Percentiles rank a stretch among this genome's conserved stretches.
phyloP scores from a whole-genome alignment of 2,329 filamentous ascomycete genomes.

The Verticillium dahliae region DNA sequence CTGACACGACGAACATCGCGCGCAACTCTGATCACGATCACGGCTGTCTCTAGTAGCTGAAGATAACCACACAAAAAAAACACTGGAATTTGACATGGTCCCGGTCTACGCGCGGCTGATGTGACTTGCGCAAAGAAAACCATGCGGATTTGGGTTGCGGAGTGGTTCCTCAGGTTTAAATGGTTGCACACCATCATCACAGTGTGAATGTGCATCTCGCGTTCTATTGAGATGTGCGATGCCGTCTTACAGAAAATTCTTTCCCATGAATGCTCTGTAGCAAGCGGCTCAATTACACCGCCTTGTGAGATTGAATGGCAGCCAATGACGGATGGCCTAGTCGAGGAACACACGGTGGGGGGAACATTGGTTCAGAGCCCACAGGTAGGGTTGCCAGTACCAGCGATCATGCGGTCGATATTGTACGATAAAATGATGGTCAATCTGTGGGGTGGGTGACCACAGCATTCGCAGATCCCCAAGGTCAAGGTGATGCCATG shows the following conservation, averaged over 20 bases:
- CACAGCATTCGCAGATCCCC: not conserved
- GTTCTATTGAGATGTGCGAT: not conserved
- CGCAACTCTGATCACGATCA: slow-evolving; percentile 13
- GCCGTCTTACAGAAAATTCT: not conserved
- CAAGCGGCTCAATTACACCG: not conserved
- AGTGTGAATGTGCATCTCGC: not conserved
- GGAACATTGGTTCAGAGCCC: not conserved
- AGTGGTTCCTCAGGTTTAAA: not conserved
- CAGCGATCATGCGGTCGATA: not conserved
- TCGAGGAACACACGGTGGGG: not conserved
- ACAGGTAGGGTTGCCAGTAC: not conserved
- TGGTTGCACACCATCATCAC: not conserved
- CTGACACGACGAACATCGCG: slow-evolving; percentile 9
- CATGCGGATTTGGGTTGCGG: not conserved
- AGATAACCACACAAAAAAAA: slow-evolving; percentile 14
- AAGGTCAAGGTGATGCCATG: not conserved
- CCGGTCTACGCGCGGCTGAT: slow-evolving; percentile 6
- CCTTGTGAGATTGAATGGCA: not conserved
- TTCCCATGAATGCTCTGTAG: not conserved
- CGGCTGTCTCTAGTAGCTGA: slow-evolving; percentile 15
- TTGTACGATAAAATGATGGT: not conserved
- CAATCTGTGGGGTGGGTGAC: not conserved
- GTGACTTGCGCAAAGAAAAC: slow-evolving; percentile 1
- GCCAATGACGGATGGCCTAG: not conserved
- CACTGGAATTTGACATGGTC: slow-evolving; percentile 13